These are phyloP conservation scores for Ustilago trichophora DNA, from an alignment of 1,284 basidiomycete genomes.

Conservation along the genomic window DNA sequence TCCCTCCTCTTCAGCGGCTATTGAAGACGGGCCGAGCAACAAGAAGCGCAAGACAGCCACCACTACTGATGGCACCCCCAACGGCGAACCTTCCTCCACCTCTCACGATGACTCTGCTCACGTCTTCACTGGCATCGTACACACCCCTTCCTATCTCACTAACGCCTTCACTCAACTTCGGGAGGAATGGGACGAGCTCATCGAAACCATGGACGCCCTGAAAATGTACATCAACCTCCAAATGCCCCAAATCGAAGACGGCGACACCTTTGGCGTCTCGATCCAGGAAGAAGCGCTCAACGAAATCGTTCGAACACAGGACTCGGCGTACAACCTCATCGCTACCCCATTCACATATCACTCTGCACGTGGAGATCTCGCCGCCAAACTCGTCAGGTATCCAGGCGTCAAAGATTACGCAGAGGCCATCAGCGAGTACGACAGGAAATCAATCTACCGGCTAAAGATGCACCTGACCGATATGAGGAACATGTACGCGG, in stretches of 20 bases:
- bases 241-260: slow-evolving; percentile 52
- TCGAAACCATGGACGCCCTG: slow-evolving; percentile 39
- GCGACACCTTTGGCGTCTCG: slow-evolving; percentile 49
- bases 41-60: slow-evolving; percentile 43
- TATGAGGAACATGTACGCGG: slow-evolving; percentile 47
- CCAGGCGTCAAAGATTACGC: slow-evolving; percentile 41
- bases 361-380: slow-evolving; percentile 33
- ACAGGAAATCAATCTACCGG: slow-evolving; percentile 34
- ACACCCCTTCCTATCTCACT: slow-evolving; percentile 21
- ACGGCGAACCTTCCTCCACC: too few relatives aligned
- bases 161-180: slow-evolving; percentile 29
- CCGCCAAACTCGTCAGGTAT: slow-evolving; percentile 38
- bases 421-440: slow-evolving; percentile 37
- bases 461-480: slow-evolving; percentile 46
- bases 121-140: slow-evolving; percentile 32
- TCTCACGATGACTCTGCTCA: slow-evolving; percentile 11
- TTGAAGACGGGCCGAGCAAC: slow-evolving; percentile 3
- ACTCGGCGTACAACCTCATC: slow-evolving; percentile 43
- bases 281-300: slow-evolving; percentile 51
- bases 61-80: too few relatives aligned
- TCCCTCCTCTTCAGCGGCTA: slow-evolving; percentile 3
- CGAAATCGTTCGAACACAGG: slow-evolving; percentile 46
- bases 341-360: slow-evolving; percentile 38
- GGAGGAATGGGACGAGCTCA: slow-evolving; percentile 41
- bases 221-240: slow-evolving; percentile 54